Evolutionary conservation across 805 yeast species (phyloP).

Genomic region (Tetrapisispora namnaoensis): DNA sequence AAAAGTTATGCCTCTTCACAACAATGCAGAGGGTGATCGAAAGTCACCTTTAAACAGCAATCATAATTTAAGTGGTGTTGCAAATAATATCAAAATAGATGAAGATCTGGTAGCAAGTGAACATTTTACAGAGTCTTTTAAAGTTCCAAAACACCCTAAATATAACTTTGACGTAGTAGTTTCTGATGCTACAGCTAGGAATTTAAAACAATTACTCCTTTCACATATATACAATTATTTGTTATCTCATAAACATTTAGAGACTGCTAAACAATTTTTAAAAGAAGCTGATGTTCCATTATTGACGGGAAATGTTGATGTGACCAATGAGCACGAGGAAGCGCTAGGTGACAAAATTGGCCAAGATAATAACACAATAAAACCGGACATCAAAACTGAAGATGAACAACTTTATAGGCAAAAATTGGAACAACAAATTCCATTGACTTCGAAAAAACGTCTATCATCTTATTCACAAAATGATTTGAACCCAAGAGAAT

Average conservation of each 20-base stretch:
- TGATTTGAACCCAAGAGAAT: constrained; percentile 6
- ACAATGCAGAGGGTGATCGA: not conserved
- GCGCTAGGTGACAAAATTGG: constrained; percentile 9
- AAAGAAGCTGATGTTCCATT: constrained; percentile 38
- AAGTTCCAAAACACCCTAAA: constrained; percentile 1
- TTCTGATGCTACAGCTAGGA: constrained; percentile 38
- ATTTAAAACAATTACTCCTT: constrained; percentile 40
- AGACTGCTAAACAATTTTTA: constrained; percentile 41
- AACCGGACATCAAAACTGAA: not conserved
- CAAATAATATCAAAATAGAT: not conserved
- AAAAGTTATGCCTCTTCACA: not conserved
- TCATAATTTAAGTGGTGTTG: not conserved
- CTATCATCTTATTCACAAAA: not conserved
- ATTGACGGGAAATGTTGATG: constrained; percentile 2
- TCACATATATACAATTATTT: constrained; percentile 46
- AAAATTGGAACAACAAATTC: not conserved
- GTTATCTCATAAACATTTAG: constrained; percentile 37
- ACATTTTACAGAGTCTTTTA: not conserved
- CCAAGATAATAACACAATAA: not conserved
- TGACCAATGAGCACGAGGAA: constrained; percentile 33
- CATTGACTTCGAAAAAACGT: not conserved
- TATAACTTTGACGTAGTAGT: constrained; percentile 18
- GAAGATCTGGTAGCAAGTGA: not conserved
- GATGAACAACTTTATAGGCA: not conserved
- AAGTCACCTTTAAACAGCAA: not conserved